phyloP scores from a whole-genome alignment of 2,329 filamentous ascomycete genomes.

The Aureobasidium sp. region DNA sequence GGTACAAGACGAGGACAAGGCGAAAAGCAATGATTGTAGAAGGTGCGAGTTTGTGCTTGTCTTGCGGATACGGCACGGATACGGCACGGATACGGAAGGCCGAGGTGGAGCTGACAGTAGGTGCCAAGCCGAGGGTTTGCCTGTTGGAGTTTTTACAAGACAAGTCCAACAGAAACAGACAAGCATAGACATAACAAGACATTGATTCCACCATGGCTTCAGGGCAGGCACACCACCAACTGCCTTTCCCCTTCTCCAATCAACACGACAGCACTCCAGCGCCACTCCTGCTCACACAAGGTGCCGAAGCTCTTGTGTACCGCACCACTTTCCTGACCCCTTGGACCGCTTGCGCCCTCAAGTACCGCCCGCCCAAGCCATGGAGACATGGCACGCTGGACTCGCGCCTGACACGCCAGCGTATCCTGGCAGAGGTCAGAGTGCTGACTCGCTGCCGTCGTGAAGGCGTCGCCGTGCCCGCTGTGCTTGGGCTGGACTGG shows the following conservation, averaged over 20 bases:
- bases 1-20: too few relatives aligned
- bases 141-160: too few relatives aligned
- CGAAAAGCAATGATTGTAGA: too few relatives aligned
- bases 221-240: neutral
- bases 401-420: conserved; percentile 73
- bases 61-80: too few relatives aligned
- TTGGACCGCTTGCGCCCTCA: conserved; percentile 66
- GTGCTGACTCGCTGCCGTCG: conserved; percentile 71
- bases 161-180: neutral
- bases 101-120: too few relatives aligned
- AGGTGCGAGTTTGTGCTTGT: too few relatives aligned
- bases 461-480: conserved; percentile 76
- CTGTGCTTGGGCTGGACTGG: conserved; percentile 63
- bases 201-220: neutral
- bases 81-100: too few relatives aligned
- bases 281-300: conserved; percentile 76
- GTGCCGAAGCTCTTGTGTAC: conserved; percentile 93
- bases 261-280: conserved; percentile 37
- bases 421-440: conserved; percentile 81
- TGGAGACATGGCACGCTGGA: conserved; percentile 91
- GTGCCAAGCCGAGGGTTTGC: too few relatives aligned
- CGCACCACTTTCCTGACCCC: conserved; percentile 71
- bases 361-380: conserved; percentile 83
- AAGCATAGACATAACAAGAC: neutral
- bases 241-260: conserved; percentile 61